Evolutionary conservation across 2,329 filamentous ascomycete species (phyloP), one percentile per base, ranked within the genome.

Genomic region (Podosphaera xanthii): DNA sequence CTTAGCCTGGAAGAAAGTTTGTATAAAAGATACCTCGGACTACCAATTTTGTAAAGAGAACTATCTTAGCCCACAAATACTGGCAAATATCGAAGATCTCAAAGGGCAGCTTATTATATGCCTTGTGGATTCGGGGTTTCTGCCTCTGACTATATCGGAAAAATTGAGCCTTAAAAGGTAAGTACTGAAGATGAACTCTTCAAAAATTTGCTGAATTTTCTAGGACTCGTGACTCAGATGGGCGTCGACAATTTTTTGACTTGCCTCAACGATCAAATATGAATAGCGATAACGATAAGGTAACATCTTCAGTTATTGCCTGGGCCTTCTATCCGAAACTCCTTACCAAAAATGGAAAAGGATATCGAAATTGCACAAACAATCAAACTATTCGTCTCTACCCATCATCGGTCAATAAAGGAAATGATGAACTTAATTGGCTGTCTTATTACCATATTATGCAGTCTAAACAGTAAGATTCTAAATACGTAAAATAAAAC

Each of bases 261-360:
- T 76, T 95, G 0, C 91, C 90, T 0, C 76, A 82, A 52, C 77
- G 84, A 9, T 83, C 87, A 64, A 84, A 91, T 66, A 71, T 76
- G 36, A 85, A 92, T 68, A 89, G 86, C 63, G 78, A 83, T 59
- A 91, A 94, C 62, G 90, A 98, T 64, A 66, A 83, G 0, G 76
- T 96, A 33, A 77, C 88, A 4, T 81, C 83, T 61, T 86, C 89
- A 0, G 86, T 96, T 49, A 86, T 96, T 64, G 86, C 89, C 0
- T 94, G 87, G 80, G 90, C 87, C 58, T 95, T 98, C 73, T 97
- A 98, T 67, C 92, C 92, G 0, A 96, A 95, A 67, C 78, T 98
- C 14, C 77, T 97, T 2, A 80, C 85, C 34, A 81, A 86, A 59
- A 90, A 97, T 66, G 82, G 81, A 34, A 94, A 89, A 72, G 88